These are phyloP conservation scores for Rosa chinensis DNA, from an alignment of 306 rosid species.

Conservation along the genomic window DNA sequence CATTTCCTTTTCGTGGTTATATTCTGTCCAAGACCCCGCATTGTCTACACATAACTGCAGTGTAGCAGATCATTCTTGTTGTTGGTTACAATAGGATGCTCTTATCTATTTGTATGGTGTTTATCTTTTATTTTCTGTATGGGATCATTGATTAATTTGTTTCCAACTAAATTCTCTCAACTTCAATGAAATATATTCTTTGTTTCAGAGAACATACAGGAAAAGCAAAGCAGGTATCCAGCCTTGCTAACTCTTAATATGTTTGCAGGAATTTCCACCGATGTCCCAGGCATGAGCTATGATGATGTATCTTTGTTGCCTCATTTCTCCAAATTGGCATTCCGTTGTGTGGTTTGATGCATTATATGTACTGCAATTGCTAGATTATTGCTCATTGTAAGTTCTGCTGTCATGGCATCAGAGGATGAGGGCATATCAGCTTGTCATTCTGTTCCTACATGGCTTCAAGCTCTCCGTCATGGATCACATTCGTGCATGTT, in stretches of 20 bases:
- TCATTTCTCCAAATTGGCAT: background rate
- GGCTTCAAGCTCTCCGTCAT: background rate
- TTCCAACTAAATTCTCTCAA: background rate
- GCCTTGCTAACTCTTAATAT: background rate
- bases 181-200: background rate
- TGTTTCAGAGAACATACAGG: background rate
- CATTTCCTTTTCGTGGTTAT: background rate
- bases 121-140: background rate
- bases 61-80: background rate
- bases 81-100: background rate
- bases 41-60: background rate
- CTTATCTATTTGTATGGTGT: background rate
- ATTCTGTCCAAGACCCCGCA: background rate
- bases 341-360: background rate
- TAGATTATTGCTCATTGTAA: background rate
- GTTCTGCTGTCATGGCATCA: background rate
- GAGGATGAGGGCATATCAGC: background rate
- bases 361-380: background rate
- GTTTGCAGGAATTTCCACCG: slow-evolving; percentile 1
- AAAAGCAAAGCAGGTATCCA: background rate
- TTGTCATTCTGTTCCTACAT: background rate
- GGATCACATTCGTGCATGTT: background rate
- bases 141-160: background rate
- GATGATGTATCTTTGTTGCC: background rate
- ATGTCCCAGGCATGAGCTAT: background rate